Evolutionary conservation across 768 basidiomycete genomes (phyloP), one percentile per base, ranked within the genome.

Genomic region (Suillus brevipes): DNA sequence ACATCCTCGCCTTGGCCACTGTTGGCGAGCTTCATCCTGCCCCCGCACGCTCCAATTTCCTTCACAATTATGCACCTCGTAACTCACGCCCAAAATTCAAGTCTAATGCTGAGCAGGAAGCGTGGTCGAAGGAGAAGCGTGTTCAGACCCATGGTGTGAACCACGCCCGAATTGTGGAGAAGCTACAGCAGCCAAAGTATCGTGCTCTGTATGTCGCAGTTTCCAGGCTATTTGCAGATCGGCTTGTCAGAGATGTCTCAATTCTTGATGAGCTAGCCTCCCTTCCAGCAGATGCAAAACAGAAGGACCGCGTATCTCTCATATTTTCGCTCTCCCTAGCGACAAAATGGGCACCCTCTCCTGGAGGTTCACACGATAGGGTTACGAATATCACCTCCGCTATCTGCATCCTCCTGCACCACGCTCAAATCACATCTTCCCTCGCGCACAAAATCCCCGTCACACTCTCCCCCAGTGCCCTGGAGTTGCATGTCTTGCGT

Each of bases 301-400:
- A 58, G 47, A 43, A 68, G 12, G 67, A 73, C 10, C 67, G 49
- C 20, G 40, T 52, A 55, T 20, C 45, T 3, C 69, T 72, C n/a
- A 20, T 65, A 31, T 34, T 40, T 23, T 40, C 65, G 38, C 76
- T 91, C 23, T 84, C 84, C 8, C 82, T 90, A 18, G 88, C 83
- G 1, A 81, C 82, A 1, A 92, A 91, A 73, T 92, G 89, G 89
- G 89, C 89, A 0, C 89, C 90, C 0, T 84, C 85, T 2, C 85
- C 86, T 14, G 80, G 73, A 4, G 77, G 79, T 4, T 80, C 86
- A 4, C 89, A 90, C 63, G 90, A 91, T 69, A 81, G 84, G 12
- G 77, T 82, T 63, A 87, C 87, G 3, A 87, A 88, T 72, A 85
- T 92, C 67, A 74, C 86, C 6, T 87, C 89, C 0, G 89, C 89